Percentiles rank a stretch among this genome's conserved stretches.
phyloP scores from a whole-genome alignment of 169 alveolate genomes.

The Babesia microti region DNA sequence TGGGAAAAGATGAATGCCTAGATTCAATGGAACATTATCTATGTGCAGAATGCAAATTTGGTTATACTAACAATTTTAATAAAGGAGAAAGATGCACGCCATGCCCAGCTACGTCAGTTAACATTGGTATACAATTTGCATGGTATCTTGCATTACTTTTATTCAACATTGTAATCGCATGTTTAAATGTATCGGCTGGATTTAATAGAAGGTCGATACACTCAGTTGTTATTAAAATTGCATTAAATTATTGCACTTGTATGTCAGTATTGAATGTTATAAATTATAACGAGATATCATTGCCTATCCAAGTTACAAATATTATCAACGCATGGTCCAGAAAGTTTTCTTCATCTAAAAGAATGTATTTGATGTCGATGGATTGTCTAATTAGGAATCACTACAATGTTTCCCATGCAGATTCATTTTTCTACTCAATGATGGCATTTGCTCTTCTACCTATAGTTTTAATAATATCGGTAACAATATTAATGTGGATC shows the following conservation, averaged over 20 bases:
- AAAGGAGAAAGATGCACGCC: conserved; percentile 50
- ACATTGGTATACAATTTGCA: conserved; percentile 29
- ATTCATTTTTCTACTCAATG: conserved; percentile 63
- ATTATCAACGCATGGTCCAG: conserved; percentile 5
- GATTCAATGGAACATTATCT: conserved; percentile 62
- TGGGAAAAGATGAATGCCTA: conserved; percentile 56
- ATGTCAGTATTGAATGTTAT: conserved; percentile 59
- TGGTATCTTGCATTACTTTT: conserved; percentile 48
- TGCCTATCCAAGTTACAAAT: conserved; percentile 41
- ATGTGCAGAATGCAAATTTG: conserved; percentile 66
- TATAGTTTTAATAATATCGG: conserved; percentile 40
- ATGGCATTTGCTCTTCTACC: conserved; percentile 54
- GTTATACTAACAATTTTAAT: conserved; percentile 64
- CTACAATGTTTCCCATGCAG: conserved; percentile 48
- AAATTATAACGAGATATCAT: conserved; percentile 37
- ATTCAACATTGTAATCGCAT: conserved; percentile 65
- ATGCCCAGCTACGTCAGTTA: conserved; percentile 50
- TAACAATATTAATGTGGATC: conserved; percentile 50
- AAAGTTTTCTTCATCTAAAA: conserved; percentile 11
- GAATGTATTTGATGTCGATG: conserved; percentile 39
- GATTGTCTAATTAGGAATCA: conserved; percentile 61
- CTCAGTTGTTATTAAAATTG: conserved; percentile 71
- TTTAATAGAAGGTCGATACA: conserved; percentile 70
- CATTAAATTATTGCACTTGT: conserved; percentile 61
- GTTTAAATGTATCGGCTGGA: conserved; percentile 70